These are phyloP conservation scores for Eragrostis curvula DNA, from an alignment of 176 grass and related monocot genomes.

Conservation along the genomic window DNA sequence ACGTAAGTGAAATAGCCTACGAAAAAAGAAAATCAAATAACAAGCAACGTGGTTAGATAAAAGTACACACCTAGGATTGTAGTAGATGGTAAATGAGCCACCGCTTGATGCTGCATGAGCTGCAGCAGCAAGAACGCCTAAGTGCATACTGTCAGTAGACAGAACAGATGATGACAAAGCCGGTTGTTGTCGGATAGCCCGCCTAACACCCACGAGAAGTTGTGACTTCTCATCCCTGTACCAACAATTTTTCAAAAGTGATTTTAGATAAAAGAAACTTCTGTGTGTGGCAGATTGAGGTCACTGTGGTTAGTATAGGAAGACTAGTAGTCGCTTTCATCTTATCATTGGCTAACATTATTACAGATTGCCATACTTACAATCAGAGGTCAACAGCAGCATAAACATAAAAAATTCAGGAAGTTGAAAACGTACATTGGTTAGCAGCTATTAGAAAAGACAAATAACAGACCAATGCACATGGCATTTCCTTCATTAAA, in stretches of 20 bases:
- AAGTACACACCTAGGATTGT: constrained; percentile 78
- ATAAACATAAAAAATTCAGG: neutral
- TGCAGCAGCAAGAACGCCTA: constrained; percentile 93
- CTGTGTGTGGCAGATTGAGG: neutral
- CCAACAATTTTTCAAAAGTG: neutral
- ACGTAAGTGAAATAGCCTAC: constrained; percentile 8
- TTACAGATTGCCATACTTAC: neutral
- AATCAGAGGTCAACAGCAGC: neutral
- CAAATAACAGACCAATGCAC: neutral
- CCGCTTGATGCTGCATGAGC: constrained; percentile 90
- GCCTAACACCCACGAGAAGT: constrained; percentile 84
- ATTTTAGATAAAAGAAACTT: neutral
- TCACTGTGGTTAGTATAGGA: neutral
- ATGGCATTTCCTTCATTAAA: neutral
- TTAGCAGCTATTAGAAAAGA: neutral
- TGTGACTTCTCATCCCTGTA: constrained; percentile 96
- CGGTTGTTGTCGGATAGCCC: constrained; percentile 62
- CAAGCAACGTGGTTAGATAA: neutral
- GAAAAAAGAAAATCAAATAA: constrained; percentile 24
- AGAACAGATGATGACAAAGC: constrained; percentile 84
- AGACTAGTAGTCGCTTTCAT: neutral
- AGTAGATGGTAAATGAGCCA: constrained; percentile 91
- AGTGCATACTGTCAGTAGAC: constrained; percentile 98
- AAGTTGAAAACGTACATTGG: neutral
- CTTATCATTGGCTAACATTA: neutral